Conservation (phyloP, 2,329 filamentous ascomycete species). For the Microsporum canis region DNA sequence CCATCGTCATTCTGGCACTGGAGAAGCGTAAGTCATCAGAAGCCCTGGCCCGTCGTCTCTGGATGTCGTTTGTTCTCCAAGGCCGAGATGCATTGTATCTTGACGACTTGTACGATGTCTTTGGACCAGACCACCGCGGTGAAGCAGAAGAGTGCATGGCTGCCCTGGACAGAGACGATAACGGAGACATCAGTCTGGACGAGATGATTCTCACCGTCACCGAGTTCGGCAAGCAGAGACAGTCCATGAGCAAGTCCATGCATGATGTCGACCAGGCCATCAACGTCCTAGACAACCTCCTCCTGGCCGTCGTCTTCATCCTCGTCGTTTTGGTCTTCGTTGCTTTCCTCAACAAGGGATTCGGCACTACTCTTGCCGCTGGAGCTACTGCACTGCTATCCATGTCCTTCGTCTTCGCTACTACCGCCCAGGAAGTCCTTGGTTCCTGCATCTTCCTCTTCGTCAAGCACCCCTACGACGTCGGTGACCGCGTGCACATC, state of each 20-base stretch:
- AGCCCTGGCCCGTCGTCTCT: slow-evolving; percentile 84
- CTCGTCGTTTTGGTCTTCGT: slow-evolving; percentile 78
- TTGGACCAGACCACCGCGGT: slow-evolving; percentile 59
- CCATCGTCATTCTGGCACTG: slow-evolving; percentile 75
- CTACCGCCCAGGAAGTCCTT: slow-evolving; percentile 87
- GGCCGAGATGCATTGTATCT: slow-evolving; percentile 65
- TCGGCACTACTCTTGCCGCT: slow-evolving; percentile 74
- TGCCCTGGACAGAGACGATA: slow-evolving; percentile 71
- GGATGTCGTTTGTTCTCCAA: slow-evolving; percentile 97
- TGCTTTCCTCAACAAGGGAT: slow-evolving; percentile 77
- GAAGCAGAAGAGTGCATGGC: slow-evolving; percentile 81
- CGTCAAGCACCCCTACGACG: slow-evolving; percentile 90
- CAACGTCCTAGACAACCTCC: slow-evolving; percentile 74
- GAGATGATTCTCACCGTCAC: slow-evolving; percentile 86
- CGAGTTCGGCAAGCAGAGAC: slow-evolving; percentile 73
- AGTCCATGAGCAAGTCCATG: slow-evolving; percentile 85
- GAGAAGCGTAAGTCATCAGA: slow-evolving; percentile 76
- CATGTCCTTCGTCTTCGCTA: slow-evolving; percentile 91
- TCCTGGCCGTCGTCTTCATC: slow-evolving; percentile 69
- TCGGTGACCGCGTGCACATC: slow-evolving; percentile 87
- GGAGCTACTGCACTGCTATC: slow-evolving; percentile 87
- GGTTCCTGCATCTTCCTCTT: slow-evolving; percentile 98
- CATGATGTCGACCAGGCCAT: slow-evolving; percentile 95
- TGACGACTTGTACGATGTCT: slow-evolving; percentile 79
- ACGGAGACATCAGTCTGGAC: slow-evolving; percentile 88